Conservation (phyloP, 164 flowering plant genomes). For the Warburgia ugandensis region DNA sequence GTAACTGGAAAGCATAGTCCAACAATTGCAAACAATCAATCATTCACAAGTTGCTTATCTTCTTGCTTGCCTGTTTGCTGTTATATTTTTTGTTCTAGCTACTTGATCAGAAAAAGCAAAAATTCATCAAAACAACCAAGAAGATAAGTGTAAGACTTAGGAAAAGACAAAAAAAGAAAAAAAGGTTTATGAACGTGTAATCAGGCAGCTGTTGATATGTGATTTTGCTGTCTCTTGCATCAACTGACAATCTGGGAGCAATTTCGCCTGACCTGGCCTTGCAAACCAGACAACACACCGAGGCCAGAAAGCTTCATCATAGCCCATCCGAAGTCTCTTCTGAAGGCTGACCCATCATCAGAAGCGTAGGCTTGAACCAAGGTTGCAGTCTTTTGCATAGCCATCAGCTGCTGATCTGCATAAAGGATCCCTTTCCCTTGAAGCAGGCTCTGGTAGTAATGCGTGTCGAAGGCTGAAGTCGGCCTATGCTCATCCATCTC, state of each 20-base stretch:
- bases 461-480: conserved; percentile 25
- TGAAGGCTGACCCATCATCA: conserved; percentile 31
- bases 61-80: too few relatives aligned
- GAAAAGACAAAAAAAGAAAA: too few relatives aligned
- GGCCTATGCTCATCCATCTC: conserved; percentile 14
- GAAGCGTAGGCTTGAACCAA: conserved; percentile 39
- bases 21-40: too few relatives aligned
- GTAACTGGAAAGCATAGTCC: too few relatives aligned
- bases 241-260: conserved; percentile 25
- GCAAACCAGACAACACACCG: conserved; percentile 26
- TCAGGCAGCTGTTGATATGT: too few relatives aligned
- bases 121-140: too few relatives aligned
- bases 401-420: conserved; percentile 54
- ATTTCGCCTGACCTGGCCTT: conserved; percentile 37
- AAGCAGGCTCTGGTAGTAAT: conserved; percentile 31
- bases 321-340: conserved; percentile 35
- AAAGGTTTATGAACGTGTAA: too few relatives aligned
- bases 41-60: too few relatives aligned
- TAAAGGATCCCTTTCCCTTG: conserved; percentile 38
- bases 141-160: too few relatives aligned
- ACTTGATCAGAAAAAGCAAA: too few relatives aligned
- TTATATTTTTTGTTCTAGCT: too few relatives aligned
- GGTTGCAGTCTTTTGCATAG: conserved; percentile 25
- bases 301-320: conserved; percentile 47
- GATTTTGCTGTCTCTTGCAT: too few relatives aligned